A percentile compares a stretch with the other conserved stretches of the same genome.
Evolutionary conservation across 352 stramenopile genomes (phyloP).

Genomic region (Phytophthora chlamydospora): DNA sequence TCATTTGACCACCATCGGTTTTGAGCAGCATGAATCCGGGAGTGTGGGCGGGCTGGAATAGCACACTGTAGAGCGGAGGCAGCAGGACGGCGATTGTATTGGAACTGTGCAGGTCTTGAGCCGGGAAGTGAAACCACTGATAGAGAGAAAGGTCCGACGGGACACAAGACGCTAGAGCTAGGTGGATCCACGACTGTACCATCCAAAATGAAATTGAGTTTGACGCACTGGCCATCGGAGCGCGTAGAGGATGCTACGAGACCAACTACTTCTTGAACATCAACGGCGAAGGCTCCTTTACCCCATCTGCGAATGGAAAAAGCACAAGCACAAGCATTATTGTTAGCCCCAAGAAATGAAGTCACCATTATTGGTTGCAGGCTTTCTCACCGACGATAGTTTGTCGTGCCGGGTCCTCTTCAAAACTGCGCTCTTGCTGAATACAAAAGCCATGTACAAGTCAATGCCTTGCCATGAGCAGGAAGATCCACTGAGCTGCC

Average conservation of each 20-base stretch:
- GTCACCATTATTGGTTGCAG: background rate
- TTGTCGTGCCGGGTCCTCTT: slow-evolving; percentile 14
- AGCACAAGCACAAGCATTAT: background rate
- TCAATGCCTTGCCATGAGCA: background rate
- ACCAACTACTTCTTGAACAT: slow-evolving; percentile 50
- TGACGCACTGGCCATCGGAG: too few species aligned
- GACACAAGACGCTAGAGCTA: too few species aligned
- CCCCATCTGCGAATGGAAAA: slow-evolving; percentile 15
- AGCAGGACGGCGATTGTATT: too few species aligned
- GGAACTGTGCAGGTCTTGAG: too few species aligned
- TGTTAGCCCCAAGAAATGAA: background rate
- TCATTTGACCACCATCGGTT: too few species aligned
- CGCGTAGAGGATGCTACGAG: background rate
- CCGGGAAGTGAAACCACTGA: too few species aligned
- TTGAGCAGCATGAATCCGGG: too few species aligned
- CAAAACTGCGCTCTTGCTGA: slow-evolving; percentile 21
- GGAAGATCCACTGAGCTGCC: background rate
- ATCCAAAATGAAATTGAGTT: too few species aligned
- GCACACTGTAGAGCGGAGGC: too few species aligned
- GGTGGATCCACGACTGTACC: too few species aligned
- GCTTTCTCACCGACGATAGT: slow-evolving; percentile 12
- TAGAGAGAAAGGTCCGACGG: too few species aligned
- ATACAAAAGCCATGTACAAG: background rate
- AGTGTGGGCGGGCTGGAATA: too few species aligned
- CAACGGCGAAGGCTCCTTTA: slow-evolving; percentile 45